Evolutionary conservation across 495 filamentous ascomycete genomes (phyloP).

Genomic region (Ramalina peruviana): DNA sequence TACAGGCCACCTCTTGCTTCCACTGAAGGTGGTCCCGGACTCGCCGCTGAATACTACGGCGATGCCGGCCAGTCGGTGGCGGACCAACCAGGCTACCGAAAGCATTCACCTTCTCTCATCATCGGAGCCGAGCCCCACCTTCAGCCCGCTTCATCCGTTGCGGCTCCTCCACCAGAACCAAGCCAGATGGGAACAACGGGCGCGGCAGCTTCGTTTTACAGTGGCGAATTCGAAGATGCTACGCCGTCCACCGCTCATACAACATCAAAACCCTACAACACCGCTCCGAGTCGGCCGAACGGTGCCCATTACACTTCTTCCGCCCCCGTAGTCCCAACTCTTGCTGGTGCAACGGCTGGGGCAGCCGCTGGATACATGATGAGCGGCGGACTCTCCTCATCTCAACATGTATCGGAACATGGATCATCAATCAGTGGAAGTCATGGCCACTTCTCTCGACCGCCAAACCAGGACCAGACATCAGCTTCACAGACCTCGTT

Average conservation of each 20-base stretch:
- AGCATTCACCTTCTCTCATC: slow-evolving; percentile 37
- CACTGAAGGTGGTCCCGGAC: slow-evolving; percentile 28
- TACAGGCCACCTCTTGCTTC: slow-evolving; percentile 39
- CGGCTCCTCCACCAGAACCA: slow-evolving; percentile 37
- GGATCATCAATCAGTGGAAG: slow-evolving; percentile 16
- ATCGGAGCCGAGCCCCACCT: slow-evolving; percentile 34
- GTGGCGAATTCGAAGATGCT: slow-evolving; percentile 6
- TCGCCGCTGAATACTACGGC: slow-evolving; percentile 53
- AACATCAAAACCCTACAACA: background rate
- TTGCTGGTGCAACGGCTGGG: slow-evolving; percentile 32
- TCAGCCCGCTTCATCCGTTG: slow-evolving; percentile 32
- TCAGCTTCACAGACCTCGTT: slow-evolving; percentile 3
- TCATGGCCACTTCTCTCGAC: slow-evolving; percentile 13
- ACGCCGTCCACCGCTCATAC: slow-evolving; percentile 2
- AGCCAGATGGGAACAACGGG: slow-evolving; percentile 35
- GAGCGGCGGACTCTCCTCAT: slow-evolving; percentile 25
- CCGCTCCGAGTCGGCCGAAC: slow-evolving; percentile 2
- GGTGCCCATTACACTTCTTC: slow-evolving; percentile 14
- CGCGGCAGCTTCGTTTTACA: slow-evolving; percentile 36
- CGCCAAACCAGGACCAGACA: slow-evolving; percentile 4
- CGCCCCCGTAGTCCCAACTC: slow-evolving; percentile 18
- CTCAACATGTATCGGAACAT: slow-evolving; percentile 19
- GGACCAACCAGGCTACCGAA: slow-evolving; percentile 46
- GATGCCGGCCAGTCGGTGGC: slow-evolving; percentile 50
- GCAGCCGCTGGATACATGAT: slow-evolving; percentile 37